Evolutionary conservation across 192 early-diverging fungal genomes (phyloP).

Genomic region (Haplosporangium gracile): DNA sequence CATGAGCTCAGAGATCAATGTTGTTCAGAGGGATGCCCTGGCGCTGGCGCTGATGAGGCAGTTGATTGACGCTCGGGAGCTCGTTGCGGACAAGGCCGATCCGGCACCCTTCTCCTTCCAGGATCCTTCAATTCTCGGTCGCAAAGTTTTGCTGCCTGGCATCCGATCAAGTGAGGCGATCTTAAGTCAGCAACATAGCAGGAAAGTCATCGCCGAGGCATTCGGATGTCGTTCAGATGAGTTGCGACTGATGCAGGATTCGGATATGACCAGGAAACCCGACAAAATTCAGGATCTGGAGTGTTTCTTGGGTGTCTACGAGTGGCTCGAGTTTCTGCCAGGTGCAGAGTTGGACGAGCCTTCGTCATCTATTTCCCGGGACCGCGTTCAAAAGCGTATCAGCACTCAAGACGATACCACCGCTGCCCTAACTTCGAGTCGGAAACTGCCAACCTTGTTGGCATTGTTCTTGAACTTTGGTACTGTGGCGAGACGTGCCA

Average conservation of each 20-base stretch:
- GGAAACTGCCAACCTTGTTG: constrained; percentile 30
- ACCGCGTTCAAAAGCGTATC: not conserved
- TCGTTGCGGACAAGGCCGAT: constrained; percentile 27
- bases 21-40: constrained; percentile 37
- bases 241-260: constrained; percentile 42
- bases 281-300: constrained; percentile 53
- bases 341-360: constrained; percentile 36
- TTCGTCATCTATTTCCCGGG: not conserved
- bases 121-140: constrained; percentile 33
- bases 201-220: constrained; percentile 8
- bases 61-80: constrained; percentile 18
- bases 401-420: not conserved
- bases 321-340: constrained; percentile 56
- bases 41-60: constrained; percentile 47
- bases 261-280: constrained; percentile 37
- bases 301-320: constrained; percentile 42
- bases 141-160: constrained; percentile 28
- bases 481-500: constrained; percentile 21
- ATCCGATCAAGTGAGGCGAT: constrained; percentile 31
- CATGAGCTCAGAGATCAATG: constrained; percentile 10
- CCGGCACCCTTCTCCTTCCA: constrained; percentile 21
- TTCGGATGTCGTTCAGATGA: constrained; percentile 41
- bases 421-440: not conserved
- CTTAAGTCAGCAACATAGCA: constrained; percentile 13
- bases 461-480: constrained; percentile 48